These are phyloP conservation scores for Filosporella fistucella DNA, from an alignment of 495 filamentous ascomycete genomes.

Conservation along the genomic window DNA sequence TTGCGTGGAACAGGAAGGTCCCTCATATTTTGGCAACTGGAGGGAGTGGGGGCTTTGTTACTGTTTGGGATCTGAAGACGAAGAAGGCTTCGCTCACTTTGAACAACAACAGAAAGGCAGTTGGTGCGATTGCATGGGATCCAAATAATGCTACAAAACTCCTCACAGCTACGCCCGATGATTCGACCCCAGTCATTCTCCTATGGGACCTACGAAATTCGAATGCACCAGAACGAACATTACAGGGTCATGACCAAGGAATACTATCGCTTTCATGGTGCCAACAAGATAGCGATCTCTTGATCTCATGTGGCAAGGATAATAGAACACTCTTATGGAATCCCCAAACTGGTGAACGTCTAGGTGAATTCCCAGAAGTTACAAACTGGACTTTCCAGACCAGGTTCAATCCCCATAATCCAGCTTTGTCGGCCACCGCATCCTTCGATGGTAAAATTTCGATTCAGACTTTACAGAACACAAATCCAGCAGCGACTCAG, in stretches of 20 bases:
- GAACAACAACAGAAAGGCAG: slow-evolving; percentile 91
- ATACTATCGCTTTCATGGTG: slow-evolving; percentile 97
- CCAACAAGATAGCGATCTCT: slow-evolving; percentile 79
- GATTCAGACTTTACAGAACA: slow-evolving; percentile 90
- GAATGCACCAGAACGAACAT: slow-evolving; percentile 84
- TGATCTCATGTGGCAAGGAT: slow-evolving; percentile 95
- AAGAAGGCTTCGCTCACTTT: slow-evolving; percentile 95
- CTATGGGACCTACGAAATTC: slow-evolving; percentile 97
- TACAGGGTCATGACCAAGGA: slow-evolving; percentile 87
- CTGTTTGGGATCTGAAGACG: slow-evolving; percentile 96
- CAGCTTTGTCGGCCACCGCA: slow-evolving; percentile 84
- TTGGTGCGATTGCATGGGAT: slow-evolving; percentile 96
- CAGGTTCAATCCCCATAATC: slow-evolving; percentile 89
- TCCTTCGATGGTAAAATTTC: slow-evolving; percentile 95
- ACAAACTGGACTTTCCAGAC: slow-evolving; percentile 99
- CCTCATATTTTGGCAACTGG: slow-evolving; percentile 94
- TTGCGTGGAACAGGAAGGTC: slow-evolving; percentile 99
- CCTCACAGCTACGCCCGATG: slow-evolving; percentile 86
- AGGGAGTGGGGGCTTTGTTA: slow-evolving; percentile 90
- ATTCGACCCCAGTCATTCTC: slow-evolving; percentile 81
- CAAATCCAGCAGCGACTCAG: slow-evolving; percentile 63
- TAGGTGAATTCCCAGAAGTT: slow-evolving; percentile 93
- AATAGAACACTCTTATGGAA: slow-evolving; percentile 97
- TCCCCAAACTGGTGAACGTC: slow-evolving; percentile 77
- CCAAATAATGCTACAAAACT: slow-evolving; percentile 91